These are phyloP conservation scores for Coccomyxa sp. DNA, from an alignment of 139 green algal genomes.

Conservation along the genomic window DNA sequence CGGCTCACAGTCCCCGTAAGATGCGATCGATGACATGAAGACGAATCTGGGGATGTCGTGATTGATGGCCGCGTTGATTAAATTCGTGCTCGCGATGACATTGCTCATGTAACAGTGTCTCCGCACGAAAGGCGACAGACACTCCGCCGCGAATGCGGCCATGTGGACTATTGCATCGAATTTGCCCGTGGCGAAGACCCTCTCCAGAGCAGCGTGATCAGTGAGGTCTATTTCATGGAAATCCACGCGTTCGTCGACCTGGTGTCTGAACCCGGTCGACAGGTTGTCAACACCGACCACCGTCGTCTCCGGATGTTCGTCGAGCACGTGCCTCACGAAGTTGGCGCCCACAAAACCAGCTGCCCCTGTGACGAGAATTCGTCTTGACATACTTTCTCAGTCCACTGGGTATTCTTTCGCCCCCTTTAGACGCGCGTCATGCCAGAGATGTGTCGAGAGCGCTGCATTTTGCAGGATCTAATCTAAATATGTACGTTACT, in stretches of 20 bases:
- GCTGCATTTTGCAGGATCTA: conserved; percentile 1
- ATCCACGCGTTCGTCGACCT: background rate
- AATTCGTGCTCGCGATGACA: background rate
- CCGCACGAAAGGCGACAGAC: background rate
- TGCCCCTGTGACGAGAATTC: background rate
- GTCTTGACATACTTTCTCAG: background rate
- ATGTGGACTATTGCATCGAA: background rate
- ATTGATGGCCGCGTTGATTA: background rate
- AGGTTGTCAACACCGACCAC: background rate
- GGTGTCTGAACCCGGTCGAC: background rate
- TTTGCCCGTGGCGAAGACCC: background rate
- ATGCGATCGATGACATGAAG: conserved; percentile 1
- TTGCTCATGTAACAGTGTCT: background rate
- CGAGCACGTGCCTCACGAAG: background rate
- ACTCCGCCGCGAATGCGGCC: background rate
- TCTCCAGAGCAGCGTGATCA: background rate
- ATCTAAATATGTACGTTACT: background rate
- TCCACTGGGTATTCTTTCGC: background rate
- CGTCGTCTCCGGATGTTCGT: background rate
- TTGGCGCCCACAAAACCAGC: background rate
- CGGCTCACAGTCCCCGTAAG: background rate
- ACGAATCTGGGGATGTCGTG: background rate
- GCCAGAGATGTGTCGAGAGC: background rate
- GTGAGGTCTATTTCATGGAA: background rate
- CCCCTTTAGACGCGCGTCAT: background rate